Base-by-base conservation (phyloP, 768 basidiomycete species). In the Boletus vinaceobasis region DNA sequence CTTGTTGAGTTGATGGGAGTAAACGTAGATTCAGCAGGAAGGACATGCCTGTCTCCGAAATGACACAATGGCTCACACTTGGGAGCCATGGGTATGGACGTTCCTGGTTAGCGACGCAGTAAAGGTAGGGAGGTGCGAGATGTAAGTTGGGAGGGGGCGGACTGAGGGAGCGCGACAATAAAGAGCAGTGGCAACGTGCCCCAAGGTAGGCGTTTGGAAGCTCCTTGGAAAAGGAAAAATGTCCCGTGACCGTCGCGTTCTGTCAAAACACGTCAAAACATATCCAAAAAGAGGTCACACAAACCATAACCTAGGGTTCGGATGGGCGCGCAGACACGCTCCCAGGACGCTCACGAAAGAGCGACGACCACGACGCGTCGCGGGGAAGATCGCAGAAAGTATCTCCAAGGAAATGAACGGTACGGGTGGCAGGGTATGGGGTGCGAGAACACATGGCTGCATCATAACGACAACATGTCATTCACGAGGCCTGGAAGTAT, bases 61-160 rank as follows among this genome's bases (percentile, higher is more conserved):
- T 83, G 81, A 73, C 87, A 87, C 49, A 92, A 73, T 7, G 90
- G 88, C 74, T 90, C 89, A 71, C 88, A 90, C 59, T 77, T 56
- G 8, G 72, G 66, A 32, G 71, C 58, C 78, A 79, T 79, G 29
- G 50, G 43, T 32, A n/a, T 21, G 61, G 11, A n/a, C 32, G 52
- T 17, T 40, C 23, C 27, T 39, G 36, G 14, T 21, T 42, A 49
- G 46, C 26, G 53, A 54, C 10, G 56, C 23, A 44, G 62, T 32
- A 43, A 42, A 54, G 58, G 49, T 33, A 39, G 55, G 55, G 27
- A n/a, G 31, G 27, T 17, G 35, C 38, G 51, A 23, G 40, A 27
- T 1, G 38, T 27, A 23, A 36, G 55, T 37, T 14, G 29, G 54
- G 53, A 46, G 50, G 50, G 50, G 47, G 52, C 31, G 37, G 37